Conservation (phyloP, 2,329 filamentous ascomycete genomes). For the Geosmithia putterillii region DNA sequence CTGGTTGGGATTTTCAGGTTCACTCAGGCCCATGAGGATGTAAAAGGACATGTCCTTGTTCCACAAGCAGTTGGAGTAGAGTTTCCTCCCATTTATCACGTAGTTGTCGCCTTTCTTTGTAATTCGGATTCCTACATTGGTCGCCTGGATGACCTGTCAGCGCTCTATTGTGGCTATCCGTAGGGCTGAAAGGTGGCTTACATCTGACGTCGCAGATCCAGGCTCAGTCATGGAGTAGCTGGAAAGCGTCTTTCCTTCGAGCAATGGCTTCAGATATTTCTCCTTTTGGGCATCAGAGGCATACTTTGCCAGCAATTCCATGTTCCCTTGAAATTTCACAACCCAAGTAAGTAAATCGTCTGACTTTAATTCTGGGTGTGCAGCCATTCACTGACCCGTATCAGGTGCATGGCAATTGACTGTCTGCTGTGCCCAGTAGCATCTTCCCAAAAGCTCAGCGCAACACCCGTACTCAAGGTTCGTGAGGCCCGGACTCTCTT, state of each 20-base stretch:
- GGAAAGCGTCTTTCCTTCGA: conserved; percentile 70
- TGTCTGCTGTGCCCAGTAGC: conserved; percentile 62
- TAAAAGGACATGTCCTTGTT: conserved; percentile 81
- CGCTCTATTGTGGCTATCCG: neutral
- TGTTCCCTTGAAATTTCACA: conserved; percentile 51
- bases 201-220: conserved; percentile 65
- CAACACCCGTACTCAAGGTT: conserved; percentile 91
- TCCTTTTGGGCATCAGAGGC: conserved; percentile 69
- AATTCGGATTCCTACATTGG: conserved; percentile 73
- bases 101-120: conserved; percentile 68
- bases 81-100: conserved; percentile 85
- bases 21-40: conserved; percentile 83
- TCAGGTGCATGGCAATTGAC: conserved; percentile 78
- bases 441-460: conserved; percentile 83
- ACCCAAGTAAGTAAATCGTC: too few species aligned
- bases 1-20: conserved; percentile 55
- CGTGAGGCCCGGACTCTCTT: conserved; percentile 79
- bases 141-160: conserved; percentile 32
- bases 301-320: conserved; percentile 81
- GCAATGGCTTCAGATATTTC: conserved; percentile 62
- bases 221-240: conserved; percentile 87
- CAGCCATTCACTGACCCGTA: conserved; percentile 29
- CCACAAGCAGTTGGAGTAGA: conserved; percentile 82
- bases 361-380: too few species aligned
- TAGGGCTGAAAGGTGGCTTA: neutral